Evolutionary conservation across 1,139 yeast species (phyloP).

Genomic region (Zygoascus hellenicus): DNA sequence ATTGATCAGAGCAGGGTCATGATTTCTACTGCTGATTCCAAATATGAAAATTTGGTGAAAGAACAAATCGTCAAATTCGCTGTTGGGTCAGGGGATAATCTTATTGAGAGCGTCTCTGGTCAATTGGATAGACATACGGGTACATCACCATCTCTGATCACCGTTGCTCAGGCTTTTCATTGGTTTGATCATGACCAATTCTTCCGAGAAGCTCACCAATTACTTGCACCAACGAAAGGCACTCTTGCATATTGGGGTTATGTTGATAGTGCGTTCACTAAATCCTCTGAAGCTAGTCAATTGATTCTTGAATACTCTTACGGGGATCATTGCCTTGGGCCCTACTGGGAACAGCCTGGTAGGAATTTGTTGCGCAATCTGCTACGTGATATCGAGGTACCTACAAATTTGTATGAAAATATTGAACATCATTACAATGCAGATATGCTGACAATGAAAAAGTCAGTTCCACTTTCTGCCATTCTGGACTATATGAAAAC

Average conservation of each 20-base stretch:
- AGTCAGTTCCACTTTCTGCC: conserved; percentile 40
- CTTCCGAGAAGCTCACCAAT: conserved; percentile 44
- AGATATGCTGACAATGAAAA: conserved; percentile 37
- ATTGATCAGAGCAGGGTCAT: conserved; percentile 62
- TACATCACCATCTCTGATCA: conserved; percentile 48
- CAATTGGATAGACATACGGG: conserved; percentile 21
- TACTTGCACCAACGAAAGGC: conserved; percentile 50
- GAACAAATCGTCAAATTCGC: conserved; percentile 29
- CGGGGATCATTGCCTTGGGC: conserved; percentile 51
- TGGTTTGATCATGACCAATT: conserved; percentile 62
- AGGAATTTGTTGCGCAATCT: conserved; percentile 45
- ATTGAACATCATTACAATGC: conserved; percentile 30
- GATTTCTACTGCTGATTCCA: conserved; percentile 47
- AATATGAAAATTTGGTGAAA: conserved; percentile 12
- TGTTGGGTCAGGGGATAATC: conserved; percentile 35
- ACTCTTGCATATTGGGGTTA: conserved; percentile 78
- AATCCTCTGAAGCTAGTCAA: conserved; percentile 40
- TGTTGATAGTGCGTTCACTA: conserved; percentile 53
- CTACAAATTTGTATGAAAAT: conserved; percentile 39
- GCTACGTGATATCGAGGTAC: conserved; percentile 40
- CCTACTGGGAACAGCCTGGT: conserved; percentile 75
- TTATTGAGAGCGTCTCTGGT: conserved; percentile 21
- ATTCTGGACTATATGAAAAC: conserved; percentile 51
- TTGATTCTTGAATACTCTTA: conserved; percentile 40
- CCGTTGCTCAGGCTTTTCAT: conserved; percentile 74